A percentile compares a stretch with the other conserved stretches of the same genome.
Evolutionary conservation across 345 rosid genomes (phyloP).

Genomic region (Citrus sinensis): DNA sequence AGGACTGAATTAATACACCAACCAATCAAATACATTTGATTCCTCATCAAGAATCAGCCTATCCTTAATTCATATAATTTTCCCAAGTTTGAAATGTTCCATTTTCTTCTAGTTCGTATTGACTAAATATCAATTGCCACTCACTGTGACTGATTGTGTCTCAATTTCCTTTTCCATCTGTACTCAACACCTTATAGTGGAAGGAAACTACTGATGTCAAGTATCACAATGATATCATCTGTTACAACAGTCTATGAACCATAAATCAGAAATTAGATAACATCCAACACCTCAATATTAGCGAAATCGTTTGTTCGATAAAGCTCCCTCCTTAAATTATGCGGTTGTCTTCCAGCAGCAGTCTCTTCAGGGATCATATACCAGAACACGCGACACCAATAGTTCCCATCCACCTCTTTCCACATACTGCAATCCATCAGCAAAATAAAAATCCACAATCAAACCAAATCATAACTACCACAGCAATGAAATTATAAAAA

Average conservation of each 20-base stretch:
- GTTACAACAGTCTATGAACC: not conserved
- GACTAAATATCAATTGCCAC: not conserved
- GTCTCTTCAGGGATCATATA: conserved; percentile 93
- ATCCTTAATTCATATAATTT: not conserved
- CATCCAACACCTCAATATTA: conserved; percentile 61
- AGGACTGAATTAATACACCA: not conserved
- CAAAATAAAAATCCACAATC: not conserved
- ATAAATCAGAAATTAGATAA: not conserved
- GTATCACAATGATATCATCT: not conserved
- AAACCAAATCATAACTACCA: not conserved
- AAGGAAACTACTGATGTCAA: not conserved
- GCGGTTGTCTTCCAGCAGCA: conserved; percentile 72
- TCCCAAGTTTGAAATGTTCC: not conserved
- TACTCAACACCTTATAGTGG: not conserved
- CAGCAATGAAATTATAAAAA: not conserved
- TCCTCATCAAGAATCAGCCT: not conserved
- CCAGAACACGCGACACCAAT: conserved; percentile 78
- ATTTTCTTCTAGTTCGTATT: not conserved
- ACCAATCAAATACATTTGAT: not conserved
- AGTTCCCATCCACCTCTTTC: conserved; percentile 68
- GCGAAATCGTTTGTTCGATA: conserved; percentile 78
- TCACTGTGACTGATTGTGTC: not conserved
- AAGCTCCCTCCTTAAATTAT: conserved; percentile 79
- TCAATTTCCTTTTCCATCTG: not conserved
- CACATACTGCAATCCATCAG: conserved; percentile 49